phyloP scores from a whole-genome alignment of 2,329 filamentous ascomycete species.

The Calonectria hongkongensis region DNA sequence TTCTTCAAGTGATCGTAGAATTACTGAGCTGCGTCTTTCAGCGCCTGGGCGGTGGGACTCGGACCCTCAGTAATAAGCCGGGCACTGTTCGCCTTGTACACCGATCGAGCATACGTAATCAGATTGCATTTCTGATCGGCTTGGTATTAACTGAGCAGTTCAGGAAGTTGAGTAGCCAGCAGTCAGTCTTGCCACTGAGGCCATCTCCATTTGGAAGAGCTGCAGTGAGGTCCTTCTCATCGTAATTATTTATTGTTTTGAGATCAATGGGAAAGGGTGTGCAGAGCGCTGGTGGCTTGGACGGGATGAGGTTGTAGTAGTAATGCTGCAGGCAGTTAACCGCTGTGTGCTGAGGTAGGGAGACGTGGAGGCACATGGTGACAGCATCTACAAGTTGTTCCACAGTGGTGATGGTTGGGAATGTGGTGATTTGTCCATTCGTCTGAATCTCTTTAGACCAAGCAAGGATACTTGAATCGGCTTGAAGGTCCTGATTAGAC shows the following conservation, averaged over 20 bases:
- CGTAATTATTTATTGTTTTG: constrained; percentile 28
- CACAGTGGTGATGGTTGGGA: constrained; percentile 43
- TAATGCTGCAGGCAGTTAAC: constrained; percentile 49
- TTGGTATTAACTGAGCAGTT: constrained; percentile 44
- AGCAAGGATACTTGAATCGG: constrained; percentile 8
- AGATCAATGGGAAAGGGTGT: constrained; percentile 33
- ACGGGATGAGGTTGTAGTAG: constrained; percentile 45
- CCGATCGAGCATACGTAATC: constrained; percentile 41
- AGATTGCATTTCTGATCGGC: constrained; percentile 41
- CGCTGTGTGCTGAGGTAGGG: constrained; percentile 42
- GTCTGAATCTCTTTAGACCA: constrained; percentile 45
- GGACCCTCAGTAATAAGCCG: constrained; percentile 15
- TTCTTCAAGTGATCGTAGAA: constrained; percentile 37
- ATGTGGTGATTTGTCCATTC: constrained; percentile 32
- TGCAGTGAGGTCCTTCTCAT: constrained; percentile 38
- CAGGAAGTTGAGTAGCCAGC: constrained; percentile 34
- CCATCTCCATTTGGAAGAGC: constrained; percentile 44
- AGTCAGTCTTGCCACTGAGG: constrained; percentile 47
- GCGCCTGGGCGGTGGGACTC: constrained; percentile 1
- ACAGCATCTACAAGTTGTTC: constrained; percentile 45
- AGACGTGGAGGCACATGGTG: constrained; percentile 48
- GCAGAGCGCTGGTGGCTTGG: constrained; percentile 45
- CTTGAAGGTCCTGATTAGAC: background rate
- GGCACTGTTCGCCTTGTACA: constrained; percentile 42
- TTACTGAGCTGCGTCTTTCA: constrained; percentile 26